Percentiles rank a stretch among this genome's conserved stretches.
Conservation (phyloP, 306 rosid species). For the Cucumis hystrix region DNA sequence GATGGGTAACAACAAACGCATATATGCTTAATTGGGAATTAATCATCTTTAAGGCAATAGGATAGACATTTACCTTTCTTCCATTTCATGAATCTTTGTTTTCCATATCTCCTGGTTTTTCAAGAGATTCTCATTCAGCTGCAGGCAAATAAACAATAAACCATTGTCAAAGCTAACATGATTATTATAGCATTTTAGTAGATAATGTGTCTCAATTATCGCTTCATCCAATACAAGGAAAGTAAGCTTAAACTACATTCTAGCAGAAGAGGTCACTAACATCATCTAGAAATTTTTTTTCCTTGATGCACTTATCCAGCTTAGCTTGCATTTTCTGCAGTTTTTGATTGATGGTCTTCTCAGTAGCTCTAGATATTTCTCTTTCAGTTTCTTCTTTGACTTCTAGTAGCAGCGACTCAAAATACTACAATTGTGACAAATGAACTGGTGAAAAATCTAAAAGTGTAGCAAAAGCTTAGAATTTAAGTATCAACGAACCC, state of each 20-base stretch:
- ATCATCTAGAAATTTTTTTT: slow-evolving; percentile 73
- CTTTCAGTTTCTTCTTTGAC: slow-evolving; percentile 73
- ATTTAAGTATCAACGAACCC: background rate
- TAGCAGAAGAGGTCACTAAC: slow-evolving; percentile 24
- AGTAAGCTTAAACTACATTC: background rate
- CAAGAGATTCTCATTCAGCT: slow-evolving; percentile 83
- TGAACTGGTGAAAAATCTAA: background rate
- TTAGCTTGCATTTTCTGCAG: slow-evolving; percentile 70
- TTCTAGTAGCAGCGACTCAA: slow-evolving; percentile 77
- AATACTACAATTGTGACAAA: slow-evolving; percentile 46
- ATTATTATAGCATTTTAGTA: background rate
- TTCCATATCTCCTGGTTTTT: slow-evolving; percentile 76
- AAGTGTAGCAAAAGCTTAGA: background rate
- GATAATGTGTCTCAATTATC: background rate
- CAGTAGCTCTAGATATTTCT: slow-evolving; percentile 52
- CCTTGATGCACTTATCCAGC: slow-evolving; percentile 59
- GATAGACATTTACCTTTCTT: slow-evolving; percentile 42
- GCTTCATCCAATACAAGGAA: background rate
- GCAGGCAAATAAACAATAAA: slow-evolving; percentile 19
- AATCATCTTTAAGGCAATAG: background rate
- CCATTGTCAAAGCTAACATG: background rate
- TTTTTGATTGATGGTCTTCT: slow-evolving; percentile 54
- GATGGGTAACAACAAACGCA: too few relatives aligned
- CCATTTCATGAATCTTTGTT: slow-evolving; percentile 51
- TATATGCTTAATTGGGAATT: background rate